These are phyloP conservation scores for Synura sp. DNA, from an alignment of 352 stramenopile genomes.

Conservation along the genomic window DNA sequence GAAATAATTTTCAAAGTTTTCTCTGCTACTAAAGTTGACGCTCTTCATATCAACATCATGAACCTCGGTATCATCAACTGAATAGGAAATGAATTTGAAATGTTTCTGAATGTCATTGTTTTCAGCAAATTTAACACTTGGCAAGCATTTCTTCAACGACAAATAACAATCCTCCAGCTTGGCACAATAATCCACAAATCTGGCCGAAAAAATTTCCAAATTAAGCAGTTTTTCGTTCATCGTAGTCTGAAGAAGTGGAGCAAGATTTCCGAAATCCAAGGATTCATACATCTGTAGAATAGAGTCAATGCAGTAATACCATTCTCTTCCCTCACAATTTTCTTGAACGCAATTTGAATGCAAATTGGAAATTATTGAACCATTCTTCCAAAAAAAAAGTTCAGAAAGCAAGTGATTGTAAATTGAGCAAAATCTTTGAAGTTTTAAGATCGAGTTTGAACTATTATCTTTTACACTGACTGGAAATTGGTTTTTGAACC, in stretches of 20 bases:
- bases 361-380: slow-evolving; percentile 38
- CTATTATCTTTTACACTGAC: slow-evolving; percentile 37
- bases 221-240: slow-evolving; percentile 37
- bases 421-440: slow-evolving; percentile 38
- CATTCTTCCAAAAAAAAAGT: slow-evolving; percentile 38
- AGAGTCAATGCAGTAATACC: slow-evolving; percentile 35
- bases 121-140: slow-evolving; percentile 37
- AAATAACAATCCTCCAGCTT: slow-evolving; percentile 36
- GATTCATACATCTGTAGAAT: slow-evolving; percentile 37
- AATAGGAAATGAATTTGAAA: slow-evolving; percentile 38
- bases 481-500: slow-evolving; percentile 36
- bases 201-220: slow-evolving; percentile 36
- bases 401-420: slow-evolving; percentile 36
- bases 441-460: slow-evolving; percentile 37
- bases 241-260: slow-evolving; percentile 28
- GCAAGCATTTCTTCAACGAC: slow-evolving; percentile 33
- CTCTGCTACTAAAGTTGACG: slow-evolving; percentile 33
- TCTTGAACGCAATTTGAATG: slow-evolving; percentile 36
- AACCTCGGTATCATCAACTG: slow-evolving; percentile 33
- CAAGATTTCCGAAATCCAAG: slow-evolving; percentile 35
- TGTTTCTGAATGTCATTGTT: slow-evolving; percentile 37
- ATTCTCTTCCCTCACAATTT: slow-evolving; percentile 36
- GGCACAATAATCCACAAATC: slow-evolving; percentile 35
- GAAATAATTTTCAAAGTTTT: slow-evolving; percentile 39
- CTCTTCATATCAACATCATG: slow-evolving; percentile 36